Evolutionary conservation across 2,329 filamentous ascomycete genomes (phyloP).

Genomic region (Penicillium palitans): DNA sequence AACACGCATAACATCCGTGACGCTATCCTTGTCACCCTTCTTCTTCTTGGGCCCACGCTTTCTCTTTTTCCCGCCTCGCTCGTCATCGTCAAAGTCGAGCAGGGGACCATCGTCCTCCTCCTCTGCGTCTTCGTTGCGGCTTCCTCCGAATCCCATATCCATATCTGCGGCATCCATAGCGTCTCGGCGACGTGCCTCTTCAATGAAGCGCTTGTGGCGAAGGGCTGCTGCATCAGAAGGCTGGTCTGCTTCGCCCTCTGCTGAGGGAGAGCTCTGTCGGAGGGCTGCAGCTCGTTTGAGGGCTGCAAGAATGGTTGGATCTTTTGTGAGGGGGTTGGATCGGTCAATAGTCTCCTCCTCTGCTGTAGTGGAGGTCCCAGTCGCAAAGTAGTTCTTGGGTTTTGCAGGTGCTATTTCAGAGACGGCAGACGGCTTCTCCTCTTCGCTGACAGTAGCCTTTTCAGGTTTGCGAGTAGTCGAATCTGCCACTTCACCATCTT

Average conservation of each 20-base stretch:
- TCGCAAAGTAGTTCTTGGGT: conserved; percentile 52
- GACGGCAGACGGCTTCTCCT: conserved; percentile 11
- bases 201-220: conserved; percentile 71
- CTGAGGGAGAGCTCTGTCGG: conserved; percentile 47
- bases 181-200: conserved; percentile 55
- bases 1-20: conserved; percentile 75
- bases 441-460: conserved; percentile 6
- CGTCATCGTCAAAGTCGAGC: conserved; percentile 49
- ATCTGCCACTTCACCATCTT: conserved; percentile 38
- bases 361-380: conserved; percentile 35
- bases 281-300: conserved; percentile 79
- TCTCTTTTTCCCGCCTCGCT: conserved; percentile 42
- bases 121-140: conserved; percentile 82
- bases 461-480: conserved; percentile 7
- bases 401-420: conserved; percentile 17
- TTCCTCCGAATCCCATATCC: conserved; percentile 91
- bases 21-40: conserved; percentile 63
- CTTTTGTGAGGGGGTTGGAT: conserved; percentile 56
- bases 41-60: conserved; percentile 58
- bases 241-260: conserved; percentile 45
- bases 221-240: conserved; percentile 66
- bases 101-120: conserved; percentile 67
- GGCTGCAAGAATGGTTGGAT: conserved; percentile 78
- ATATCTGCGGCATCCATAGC: conserved; percentile 86
- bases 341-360: conserved; percentile 48